Evolutionary conservation across 1,139 yeast genomes (phyloP).

Genomic region (Diutina ranongensis): DNA sequence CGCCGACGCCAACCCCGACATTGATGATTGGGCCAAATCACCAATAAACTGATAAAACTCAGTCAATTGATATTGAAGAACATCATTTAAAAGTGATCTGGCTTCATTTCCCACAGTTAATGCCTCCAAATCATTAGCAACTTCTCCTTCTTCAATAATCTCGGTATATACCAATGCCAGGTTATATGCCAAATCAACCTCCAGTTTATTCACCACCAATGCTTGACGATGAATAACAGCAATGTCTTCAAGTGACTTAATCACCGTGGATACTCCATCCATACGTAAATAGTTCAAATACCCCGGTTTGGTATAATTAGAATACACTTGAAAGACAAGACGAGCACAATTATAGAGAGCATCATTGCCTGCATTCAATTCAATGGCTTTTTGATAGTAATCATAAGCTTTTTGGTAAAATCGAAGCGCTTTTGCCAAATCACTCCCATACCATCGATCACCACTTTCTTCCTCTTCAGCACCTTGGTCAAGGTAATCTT

Average conservation of each 20-base stretch:
- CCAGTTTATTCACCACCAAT: constrained; percentile 11
- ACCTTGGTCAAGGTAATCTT: constrained; percentile 37
- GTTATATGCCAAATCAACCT: constrained; percentile 19
- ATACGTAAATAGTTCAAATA: constrained; percentile 14
- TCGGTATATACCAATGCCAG: constrained; percentile 37
- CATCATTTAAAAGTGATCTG: constrained; percentile 12
- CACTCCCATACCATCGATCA: constrained; percentile 47
- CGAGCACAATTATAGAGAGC: constrained; percentile 38
- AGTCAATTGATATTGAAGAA: constrained; percentile 11
- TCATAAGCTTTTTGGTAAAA: constrained; percentile 40
- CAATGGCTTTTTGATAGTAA: constrained; percentile 20
- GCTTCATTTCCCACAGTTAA: constrained; percentile 14
- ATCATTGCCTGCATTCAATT: constrained; percentile 17
- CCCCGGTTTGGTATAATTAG: constrained; percentile 16
- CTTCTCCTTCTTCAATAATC: constrained; percentile 26
- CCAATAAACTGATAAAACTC: constrained; percentile 19
- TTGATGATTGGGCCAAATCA: constrained; percentile 18
- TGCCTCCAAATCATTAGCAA: constrained; percentile 10
- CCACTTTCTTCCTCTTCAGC: constrained; percentile 43
- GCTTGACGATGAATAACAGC: constrained; percentile 29
- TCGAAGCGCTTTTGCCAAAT: constrained; percentile 38
- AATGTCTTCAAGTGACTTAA: constrained; percentile 25
- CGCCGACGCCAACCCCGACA: constrained; percentile 7
- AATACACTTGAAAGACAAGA: constrained; percentile 37
- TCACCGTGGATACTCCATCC: constrained; percentile 34